Evolutionary conservation across 202 grass and related monocot species (phyloP), one percentile per base, ranked within the genome.

Genomic region (Cymbopogon flexuosus): DNA sequence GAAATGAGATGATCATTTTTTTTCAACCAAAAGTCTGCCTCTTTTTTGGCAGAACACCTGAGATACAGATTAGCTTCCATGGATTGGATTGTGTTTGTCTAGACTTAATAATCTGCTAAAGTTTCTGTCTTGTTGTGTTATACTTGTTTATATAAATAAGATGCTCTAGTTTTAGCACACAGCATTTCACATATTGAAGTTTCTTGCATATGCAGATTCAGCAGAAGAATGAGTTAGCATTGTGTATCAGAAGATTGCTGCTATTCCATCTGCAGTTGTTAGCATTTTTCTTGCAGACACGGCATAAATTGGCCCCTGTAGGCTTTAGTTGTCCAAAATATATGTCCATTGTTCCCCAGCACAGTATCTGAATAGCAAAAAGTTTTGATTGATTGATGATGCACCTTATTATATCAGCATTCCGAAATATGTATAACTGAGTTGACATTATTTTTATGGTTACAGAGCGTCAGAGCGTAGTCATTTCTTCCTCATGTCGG

Each of bases 361-460:
- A 34, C 21, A 31, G 46, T 57, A 21, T 74, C 27, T 76, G 36
- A 60, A 80, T 33, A 60, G 8, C 29, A 68, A 68, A 11, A 70
- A 75, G 2, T 67, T 75, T 68, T 66, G 36, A 65, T 73, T 49
- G 41, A 85, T 75, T 35, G 59, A 75, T 13, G 11, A 3, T 62
- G 13, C 12, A 41, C 56, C 37, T 69, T 82, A 29, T 62, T 82
- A 82, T 82, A 52, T 56, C 34, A 61, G 49, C 67, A 37, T 37
- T 75, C 37, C 4, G n/a, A 68, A 11, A 5, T 33, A 77, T 77
- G 34, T 61, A 33, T 30, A 24, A 39, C 45, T 54, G 40, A 58
- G 33, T 59, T 58, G 67, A 83, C 21, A 58, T 88, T 79, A 70
- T 73, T 88, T 68, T 83, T 70, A 31, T 66, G 65, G 56, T 73